Conservation (phyloP, 805 yeast genomes). For the Ogataea trehalophila region DNA sequence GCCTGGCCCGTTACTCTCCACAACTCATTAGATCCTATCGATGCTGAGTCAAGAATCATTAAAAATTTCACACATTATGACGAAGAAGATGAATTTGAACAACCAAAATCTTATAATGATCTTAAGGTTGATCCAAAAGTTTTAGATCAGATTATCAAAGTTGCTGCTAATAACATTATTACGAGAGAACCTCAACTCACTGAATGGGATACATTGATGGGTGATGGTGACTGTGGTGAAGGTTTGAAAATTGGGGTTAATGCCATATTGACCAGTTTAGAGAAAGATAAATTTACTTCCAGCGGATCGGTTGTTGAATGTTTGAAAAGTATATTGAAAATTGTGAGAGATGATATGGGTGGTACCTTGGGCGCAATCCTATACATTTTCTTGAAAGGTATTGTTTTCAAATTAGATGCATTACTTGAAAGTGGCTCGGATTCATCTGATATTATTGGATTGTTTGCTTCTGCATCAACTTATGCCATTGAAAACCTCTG, state of each 20-base stretch:
- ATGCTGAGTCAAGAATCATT: slow-evolving; percentile 23
- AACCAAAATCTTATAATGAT: slow-evolving; percentile 8
- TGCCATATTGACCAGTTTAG: slow-evolving; percentile 24
- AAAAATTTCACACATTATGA: slow-evolving; percentile 26
- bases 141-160: slow-evolving; percentile 15
- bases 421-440: slow-evolving; percentile 11
- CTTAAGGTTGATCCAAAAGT: slow-evolving; percentile 17
- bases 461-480: slow-evolving; percentile 22
- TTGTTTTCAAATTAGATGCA: slow-evolving; percentile 23
- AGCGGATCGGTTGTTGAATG: slow-evolving; percentile 25
- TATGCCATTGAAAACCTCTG: slow-evolving; percentile 28
- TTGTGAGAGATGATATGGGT: slow-evolving; percentile 35
- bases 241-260: slow-evolving; percentile 33
- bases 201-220: slow-evolving; percentile 38
- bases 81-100: slow-evolving; percentile 9
- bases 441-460: slow-evolving; percentile 2
- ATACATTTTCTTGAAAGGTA: slow-evolving; percentile 28
- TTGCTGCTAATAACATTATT: slow-evolving; percentile 29
- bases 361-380: slow-evolving; percentile 36
- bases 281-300: slow-evolving; percentile 18
- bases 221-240: slow-evolving; percentile 42
- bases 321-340: slow-evolving; percentile 24
- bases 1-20: slow-evolving; percentile 27
- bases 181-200: slow-evolving; percentile 33
- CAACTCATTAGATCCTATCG: slow-evolving; percentile 13